Conservation (phyloP, 1,139 yeast species). For the Pichia sp. region DNA sequence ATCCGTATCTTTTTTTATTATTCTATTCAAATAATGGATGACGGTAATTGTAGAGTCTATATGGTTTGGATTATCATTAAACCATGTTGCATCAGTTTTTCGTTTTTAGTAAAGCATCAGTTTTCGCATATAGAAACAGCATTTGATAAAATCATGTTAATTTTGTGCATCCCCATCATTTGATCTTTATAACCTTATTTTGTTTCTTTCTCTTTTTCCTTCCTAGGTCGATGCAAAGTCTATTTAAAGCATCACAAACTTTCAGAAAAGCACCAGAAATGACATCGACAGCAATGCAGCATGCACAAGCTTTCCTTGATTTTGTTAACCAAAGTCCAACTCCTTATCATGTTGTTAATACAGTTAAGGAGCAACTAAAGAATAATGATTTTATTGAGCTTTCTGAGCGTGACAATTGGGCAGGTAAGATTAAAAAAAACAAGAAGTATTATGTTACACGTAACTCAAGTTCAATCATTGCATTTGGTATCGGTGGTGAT, state of each 20-base stretch:
- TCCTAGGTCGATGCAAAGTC: neutral
- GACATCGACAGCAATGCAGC: constrained; percentile 21
- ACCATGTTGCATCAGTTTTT: neutral
- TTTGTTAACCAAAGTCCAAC: constrained; percentile 86
- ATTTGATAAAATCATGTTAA: neutral
- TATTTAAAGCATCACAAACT: neutral
- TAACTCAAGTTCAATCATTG: constrained; percentile 82
- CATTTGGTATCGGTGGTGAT: constrained; percentile 71
- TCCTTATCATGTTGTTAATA: constrained; percentile 86
- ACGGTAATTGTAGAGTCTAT: neutral
- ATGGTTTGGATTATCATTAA: too few relatives aligned
- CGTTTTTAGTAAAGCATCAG: neutral
- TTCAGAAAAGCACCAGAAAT: neutral
- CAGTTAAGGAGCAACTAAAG: constrained; percentile 47
- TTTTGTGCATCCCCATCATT: neutral
- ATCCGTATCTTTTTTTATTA: neutral
- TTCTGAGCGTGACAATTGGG: constrained; percentile 73
- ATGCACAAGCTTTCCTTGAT: constrained; percentile 58
- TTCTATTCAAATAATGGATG: neutral
- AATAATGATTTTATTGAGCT: constrained; percentile 68
- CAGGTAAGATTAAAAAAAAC: constrained; percentile 43
- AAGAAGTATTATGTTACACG: constrained; percentile 77
- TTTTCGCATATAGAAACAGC: neutral
- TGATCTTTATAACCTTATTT: neutral
- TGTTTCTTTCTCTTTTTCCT: neutral